Percentiles rank a stretch among this genome's conserved stretches.
Conservation (phyloP, 768 basidiomycete species). For the Megacollybia marginata region DNA sequence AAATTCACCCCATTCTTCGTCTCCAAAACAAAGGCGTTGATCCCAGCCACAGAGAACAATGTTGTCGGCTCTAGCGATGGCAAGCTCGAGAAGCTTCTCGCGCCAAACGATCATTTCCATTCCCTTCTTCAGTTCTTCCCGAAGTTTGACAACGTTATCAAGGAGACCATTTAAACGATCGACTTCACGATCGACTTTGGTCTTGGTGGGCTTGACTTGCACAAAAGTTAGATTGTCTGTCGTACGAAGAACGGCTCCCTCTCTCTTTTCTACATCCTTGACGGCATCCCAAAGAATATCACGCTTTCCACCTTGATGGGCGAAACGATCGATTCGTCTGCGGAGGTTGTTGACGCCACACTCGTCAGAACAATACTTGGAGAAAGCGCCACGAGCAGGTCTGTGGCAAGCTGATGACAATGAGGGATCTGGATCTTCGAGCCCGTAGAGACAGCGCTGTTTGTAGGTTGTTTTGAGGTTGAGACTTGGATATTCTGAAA, state of each 20-base stretch:
- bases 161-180: conserved; percentile 46
- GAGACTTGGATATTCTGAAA: conserved; percentile 51
- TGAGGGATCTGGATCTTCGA: conserved; percentile 52
- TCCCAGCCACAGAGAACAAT: conserved; percentile 84
- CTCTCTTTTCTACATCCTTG: conserved; percentile 58
- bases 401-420: conserved; percentile 70
- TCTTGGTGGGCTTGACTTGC: conserved; percentile 28
- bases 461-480: conserved; percentile 73
- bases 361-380: conserved; percentile 88
- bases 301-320: conserved; percentile 54
- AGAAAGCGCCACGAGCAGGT: conserved; percentile 73
- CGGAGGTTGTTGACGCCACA: conserved; percentile 76
- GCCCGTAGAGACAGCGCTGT: conserved; percentile 64
- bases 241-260: conserved; percentile 52
- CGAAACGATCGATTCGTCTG: conserved; percentile 53
- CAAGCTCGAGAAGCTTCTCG: conserved; percentile 60
- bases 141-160: conserved; percentile 47
- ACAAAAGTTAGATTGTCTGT: conserved; percentile 10
- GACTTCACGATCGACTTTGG: conserved; percentile 50
- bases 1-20: conserved; percentile 70
- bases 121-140: conserved; percentile 59
- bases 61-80: conserved; percentile 57
- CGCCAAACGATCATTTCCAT: conserved; percentile 68
- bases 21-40: conserved; percentile 75
- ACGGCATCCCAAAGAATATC: conserved; percentile 70